phyloP scores from a whole-genome alignment of 768 basidiomycete species.

The Amylocystis lapponica region DNA sequence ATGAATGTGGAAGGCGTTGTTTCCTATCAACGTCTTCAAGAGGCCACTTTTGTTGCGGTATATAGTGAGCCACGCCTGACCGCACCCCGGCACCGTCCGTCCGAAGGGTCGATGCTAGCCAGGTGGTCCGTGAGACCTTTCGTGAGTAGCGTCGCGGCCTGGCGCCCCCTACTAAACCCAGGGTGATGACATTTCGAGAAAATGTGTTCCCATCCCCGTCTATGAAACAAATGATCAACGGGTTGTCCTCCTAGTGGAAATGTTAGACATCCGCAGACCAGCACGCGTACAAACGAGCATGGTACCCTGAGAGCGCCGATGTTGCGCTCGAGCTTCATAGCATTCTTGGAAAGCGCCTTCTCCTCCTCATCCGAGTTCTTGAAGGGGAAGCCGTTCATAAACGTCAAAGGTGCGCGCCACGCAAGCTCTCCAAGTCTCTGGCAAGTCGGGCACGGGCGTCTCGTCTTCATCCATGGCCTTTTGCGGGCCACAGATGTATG shows the following conservation, averaged over 20 bases:
- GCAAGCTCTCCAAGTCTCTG: conserved; percentile 11
- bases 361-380: conserved; percentile 28
- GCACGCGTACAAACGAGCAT: too few relatives aligned
- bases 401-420: background rate
- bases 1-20: conserved; percentile 24
- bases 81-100: conserved; percentile 15
- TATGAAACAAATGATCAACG: conserved; percentile 30
- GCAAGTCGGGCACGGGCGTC: conserved; percentile 2
- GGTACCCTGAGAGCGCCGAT: conserved; percentile 27
- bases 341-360: conserved; percentile 21
- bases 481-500: too few relatives aligned
- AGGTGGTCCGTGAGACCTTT: conserved; percentile 30
- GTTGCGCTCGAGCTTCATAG: conserved; percentile 25
- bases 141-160: conserved; percentile 29
- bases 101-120: conserved; percentile 16
- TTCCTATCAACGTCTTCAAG: conserved; percentile 22
- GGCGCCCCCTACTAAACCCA: conserved; percentile 27
- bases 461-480: conserved; percentile 12
- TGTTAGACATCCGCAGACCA: background rate
- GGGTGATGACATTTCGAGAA: conserved; percentile 23
- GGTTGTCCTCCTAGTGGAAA: conserved; percentile 32
- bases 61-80: conserved; percentile 31
- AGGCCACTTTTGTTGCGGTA: conserved; percentile 32
- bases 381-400: conserved; percentile 15
- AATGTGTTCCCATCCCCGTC: conserved; percentile 38